Conservation (phyloP, 2,329 filamentous ascomycete genomes). For the Neofusicoccum laricinum region DNA sequence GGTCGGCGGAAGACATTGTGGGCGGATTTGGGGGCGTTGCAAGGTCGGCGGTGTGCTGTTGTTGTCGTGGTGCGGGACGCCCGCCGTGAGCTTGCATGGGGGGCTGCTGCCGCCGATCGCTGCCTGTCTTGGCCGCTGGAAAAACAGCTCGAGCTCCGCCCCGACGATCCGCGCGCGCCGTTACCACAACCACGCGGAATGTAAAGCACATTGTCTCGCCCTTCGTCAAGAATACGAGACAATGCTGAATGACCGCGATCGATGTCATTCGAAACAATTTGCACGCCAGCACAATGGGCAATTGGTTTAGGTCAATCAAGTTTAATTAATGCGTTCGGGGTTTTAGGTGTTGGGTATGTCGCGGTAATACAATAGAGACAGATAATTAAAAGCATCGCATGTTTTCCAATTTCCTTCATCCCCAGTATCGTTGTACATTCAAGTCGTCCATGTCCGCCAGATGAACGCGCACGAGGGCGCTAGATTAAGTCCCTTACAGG, state of each 20-base stretch:
- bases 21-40: not conserved
- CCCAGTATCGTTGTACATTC: not conserved
- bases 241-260: not conserved
- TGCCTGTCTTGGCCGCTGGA: not conserved
- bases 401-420: slow-evolving; percentile 8
- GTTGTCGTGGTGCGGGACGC: slow-evolving; percentile 8
- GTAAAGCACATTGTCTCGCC: not conserved
- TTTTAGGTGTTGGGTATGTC: not conserved
- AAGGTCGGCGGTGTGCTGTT: slow-evolving; percentile 4
- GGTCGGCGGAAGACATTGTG: slow-evolving; percentile 57
- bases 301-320: not conserved
- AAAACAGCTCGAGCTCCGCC: slow-evolving; percentile 9
- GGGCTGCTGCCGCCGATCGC: slow-evolving; percentile 9
- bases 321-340: not conserved
- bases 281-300: not conserved
- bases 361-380: not conserved
- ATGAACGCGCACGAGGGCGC: not conserved
- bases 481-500: slow-evolving; percentile 26
- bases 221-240: not conserved
- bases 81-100: slow-evolving; percentile 12
- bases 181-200: not conserved
- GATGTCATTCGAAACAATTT: not conserved
- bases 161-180: not conserved
- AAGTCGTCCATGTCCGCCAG: not conserved
- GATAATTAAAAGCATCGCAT: not conserved